phyloP scores from a whole-genome alignment of 345 rosid species.

The Chamaenerion angustifolium region DNA sequence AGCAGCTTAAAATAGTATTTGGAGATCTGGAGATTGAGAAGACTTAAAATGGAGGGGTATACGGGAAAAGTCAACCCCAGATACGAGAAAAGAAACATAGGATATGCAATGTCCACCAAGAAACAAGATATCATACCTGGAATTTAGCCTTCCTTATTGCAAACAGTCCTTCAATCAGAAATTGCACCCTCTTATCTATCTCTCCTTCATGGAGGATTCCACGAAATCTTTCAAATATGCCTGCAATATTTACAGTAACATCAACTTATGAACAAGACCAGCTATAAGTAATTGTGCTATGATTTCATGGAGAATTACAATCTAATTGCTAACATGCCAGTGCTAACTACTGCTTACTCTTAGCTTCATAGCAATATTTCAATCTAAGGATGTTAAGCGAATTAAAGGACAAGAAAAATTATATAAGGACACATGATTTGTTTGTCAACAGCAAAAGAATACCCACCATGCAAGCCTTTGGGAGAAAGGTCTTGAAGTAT shows the following conservation, averaged over 20 bases:
- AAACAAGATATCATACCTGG: conserved; percentile 29
- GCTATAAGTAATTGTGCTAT: neutral
- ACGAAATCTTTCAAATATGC: conserved; percentile 86
- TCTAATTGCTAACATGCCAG: too few species aligned
- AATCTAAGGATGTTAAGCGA: neutral
- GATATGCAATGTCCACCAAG: neutral
- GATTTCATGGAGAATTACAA: too few species aligned
- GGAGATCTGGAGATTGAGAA: too few species aligned
- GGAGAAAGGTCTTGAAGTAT: conserved; percentile 83
- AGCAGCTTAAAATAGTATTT: too few species aligned
- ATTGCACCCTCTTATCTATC: conserved; percentile 87
- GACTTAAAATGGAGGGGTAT: too few species aligned
- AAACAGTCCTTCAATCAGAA: conserved; percentile 76
- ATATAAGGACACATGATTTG: neutral
- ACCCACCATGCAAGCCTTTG: conserved; percentile 70
- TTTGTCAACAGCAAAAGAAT: neutral
- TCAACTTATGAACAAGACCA: neutral
- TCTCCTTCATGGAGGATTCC: conserved; percentile 97
- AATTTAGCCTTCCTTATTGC: conserved; percentile 79
- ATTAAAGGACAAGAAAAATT: neutral
- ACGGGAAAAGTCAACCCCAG: too few species aligned
- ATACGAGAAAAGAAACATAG: neutral
- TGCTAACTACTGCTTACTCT: too few species aligned
- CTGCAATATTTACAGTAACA: conserved; percentile 23
- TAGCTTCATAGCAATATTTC: too few species aligned